A percentile compares a stretch with the other conserved stretches of the same genome.
Conservation (phyloP, 2,329 filamentous ascomycete genomes). For the Phaeophleospora eucalypticola region DNA sequence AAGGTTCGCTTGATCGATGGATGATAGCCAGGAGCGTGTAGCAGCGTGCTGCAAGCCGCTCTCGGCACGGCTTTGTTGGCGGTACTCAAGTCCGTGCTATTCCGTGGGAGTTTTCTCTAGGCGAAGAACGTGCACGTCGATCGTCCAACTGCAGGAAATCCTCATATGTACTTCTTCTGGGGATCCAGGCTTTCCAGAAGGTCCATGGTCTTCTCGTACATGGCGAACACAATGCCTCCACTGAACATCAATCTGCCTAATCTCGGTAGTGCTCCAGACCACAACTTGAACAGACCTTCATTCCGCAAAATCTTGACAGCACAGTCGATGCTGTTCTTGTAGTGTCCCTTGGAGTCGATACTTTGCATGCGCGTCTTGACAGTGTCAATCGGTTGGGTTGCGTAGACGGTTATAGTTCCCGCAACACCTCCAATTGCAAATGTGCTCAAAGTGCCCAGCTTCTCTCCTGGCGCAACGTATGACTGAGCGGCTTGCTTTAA, state of each 20-base stretch:
- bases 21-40: too few species aligned
- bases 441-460: slow-evolving; percentile 79
- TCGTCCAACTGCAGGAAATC: too few species aligned
- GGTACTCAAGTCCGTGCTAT: too few species aligned
- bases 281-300: slow-evolving; percentile 85
- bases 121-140: too few species aligned
- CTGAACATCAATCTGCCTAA: slow-evolving; percentile 81
- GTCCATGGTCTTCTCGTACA: slow-evolving; percentile 96
- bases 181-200: slow-evolving; percentile 76
- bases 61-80: too few species aligned
- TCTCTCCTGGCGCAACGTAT: slow-evolving; percentile 91
- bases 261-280: slow-evolving; percentile 86
- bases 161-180: slow-evolving; percentile 69
- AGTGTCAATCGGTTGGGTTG: slow-evolving; percentile 74
- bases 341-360: slow-evolving; percentile 73
- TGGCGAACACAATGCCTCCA: slow-evolving; percentile 95
- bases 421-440: slow-evolving; percentile 88
- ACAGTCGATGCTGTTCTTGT: slow-evolving; percentile 85
- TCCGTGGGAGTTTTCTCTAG: too few species aligned
- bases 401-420: slow-evolving; percentile 82
- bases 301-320: slow-evolving; percentile 78
- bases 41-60: too few species aligned
- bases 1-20: too few species aligned
- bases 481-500: slow-evolving; percentile 88
- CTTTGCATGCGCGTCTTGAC: slow-evolving; percentile 98